phyloP scores from a whole-genome alignment of 306 rosid species.

The Cyclanthera cordifolia region DNA sequence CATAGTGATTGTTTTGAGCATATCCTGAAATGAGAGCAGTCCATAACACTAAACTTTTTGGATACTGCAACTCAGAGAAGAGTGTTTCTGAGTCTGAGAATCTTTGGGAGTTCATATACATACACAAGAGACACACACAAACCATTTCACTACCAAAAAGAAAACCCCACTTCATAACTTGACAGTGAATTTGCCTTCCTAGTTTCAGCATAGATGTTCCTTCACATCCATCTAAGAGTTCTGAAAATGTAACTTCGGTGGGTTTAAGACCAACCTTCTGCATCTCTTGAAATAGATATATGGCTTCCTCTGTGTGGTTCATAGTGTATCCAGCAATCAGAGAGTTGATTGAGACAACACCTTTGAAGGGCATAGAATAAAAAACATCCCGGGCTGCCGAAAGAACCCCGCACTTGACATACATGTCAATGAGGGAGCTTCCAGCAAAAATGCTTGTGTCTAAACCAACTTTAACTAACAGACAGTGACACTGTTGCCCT shows the following conservation, averaged over 20 bases:
- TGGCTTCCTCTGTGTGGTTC: not conserved
- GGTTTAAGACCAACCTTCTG: constrained; percentile 2
- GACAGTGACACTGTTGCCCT: constrained; percentile 4
- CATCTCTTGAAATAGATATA: constrained; percentile 4
- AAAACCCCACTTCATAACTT: constrained; percentile 6
- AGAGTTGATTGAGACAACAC: not conserved
- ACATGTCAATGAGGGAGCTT: constrained; percentile 10
- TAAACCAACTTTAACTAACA: constrained; percentile 7
- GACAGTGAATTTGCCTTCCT: constrained; percentile 6
- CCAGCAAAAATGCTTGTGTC: not conserved
- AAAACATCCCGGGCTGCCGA: not conserved
- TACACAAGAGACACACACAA: constrained; percentile 3
- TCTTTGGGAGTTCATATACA: constrained; percentile 10
- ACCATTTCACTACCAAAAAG: not conserved
- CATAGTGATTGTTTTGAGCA: not conserved
- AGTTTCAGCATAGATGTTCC: constrained; percentile 3
- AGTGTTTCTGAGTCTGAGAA: not conserved
- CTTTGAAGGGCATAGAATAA: not conserved
- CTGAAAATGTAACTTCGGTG: constrained; percentile 1
- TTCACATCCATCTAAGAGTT: constrained; percentile 7
- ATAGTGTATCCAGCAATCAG: constrained; percentile 1
- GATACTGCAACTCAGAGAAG: constrained; percentile 2
- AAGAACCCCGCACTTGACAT: not conserved
- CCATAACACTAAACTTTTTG: constrained; percentile 5
- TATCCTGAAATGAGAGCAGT: constrained; percentile 11